Base-by-base conservation (phyloP, 139 green algal genomes). In the Pleodorina starrii region DNA sequence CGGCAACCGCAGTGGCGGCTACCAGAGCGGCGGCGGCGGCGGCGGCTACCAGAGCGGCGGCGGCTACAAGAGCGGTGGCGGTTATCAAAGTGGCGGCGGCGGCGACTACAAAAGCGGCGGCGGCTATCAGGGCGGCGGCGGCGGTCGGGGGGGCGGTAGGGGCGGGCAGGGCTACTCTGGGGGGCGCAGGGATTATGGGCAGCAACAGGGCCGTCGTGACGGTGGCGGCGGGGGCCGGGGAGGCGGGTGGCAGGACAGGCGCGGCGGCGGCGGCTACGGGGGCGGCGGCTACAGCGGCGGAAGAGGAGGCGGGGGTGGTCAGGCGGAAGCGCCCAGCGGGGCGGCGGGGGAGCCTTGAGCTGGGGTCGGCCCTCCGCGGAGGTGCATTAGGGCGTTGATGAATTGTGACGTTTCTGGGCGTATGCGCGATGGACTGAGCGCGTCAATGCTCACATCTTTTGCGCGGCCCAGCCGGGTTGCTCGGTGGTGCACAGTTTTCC, bases 251-350 rank as follows among this genome's bases (percentile, higher is more conserved):
- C 42, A 80, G 72, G 68, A 76, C 36, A 44, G 72, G 40, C 40
- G 72, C 72, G 72, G 72, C 38, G 72, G 42, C 27, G 72, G 66
- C n/a, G n/a, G 66, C 29, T 74, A 74, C 66, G 66, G 59, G 23
- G 17, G 66, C n/a, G 66, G 66, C 5, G 66, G 66, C 5, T 42
- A 43, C 32, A 25, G 66, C 32, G n/a, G 66, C 12, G 66, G n/a
- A n/a, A n/a, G n/a, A n/a, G n/a, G n/a, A n/a, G n/a, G n/a, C n/a
- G n/a, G n/a, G n/a, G n/a, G 66, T 74, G 66, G 66, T 43, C 6
- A 32, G 11, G 17, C 48, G 48, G 48, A 57, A 21, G 48, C 48
- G 48, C 11, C 48, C 48, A 21, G 11, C 48, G 48, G 12, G 12
- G 11, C 48, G 48, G n/a, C n/a, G n/a, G n/a, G n/a, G n/a, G n/a